phyloP scores from a whole-genome alignment of 2,329 filamentous ascomycete genomes.

The Hymenotorrendiella dingleyae region DNA sequence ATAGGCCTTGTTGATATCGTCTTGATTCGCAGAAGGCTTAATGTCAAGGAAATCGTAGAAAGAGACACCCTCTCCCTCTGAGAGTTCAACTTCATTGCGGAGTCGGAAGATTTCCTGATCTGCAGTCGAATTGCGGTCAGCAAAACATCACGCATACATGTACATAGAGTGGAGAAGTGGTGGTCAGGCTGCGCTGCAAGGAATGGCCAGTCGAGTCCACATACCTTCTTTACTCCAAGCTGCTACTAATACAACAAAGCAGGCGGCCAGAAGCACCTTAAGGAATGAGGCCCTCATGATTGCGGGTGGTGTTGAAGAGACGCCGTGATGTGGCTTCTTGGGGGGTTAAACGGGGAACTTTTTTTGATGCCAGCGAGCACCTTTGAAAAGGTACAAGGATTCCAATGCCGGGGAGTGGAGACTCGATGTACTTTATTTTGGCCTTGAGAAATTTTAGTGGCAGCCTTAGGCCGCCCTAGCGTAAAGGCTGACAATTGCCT shows the following conservation, averaged over 20 bases:
- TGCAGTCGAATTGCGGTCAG: slow-evolving; percentile 34
- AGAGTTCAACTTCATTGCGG: slow-evolving; percentile 72
- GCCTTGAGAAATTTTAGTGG: no score
- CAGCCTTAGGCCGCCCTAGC: no score
- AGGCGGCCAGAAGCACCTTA: slow-evolving; percentile 26
- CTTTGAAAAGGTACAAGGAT: slow-evolving; percentile 3
- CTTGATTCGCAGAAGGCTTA: slow-evolving; percentile 63
- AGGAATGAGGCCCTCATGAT: slow-evolving; percentile 30
- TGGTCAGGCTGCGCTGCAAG: not conserved
- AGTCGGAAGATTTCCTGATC: slow-evolving; percentile 98
- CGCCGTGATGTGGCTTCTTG: slow-evolving; percentile 20
- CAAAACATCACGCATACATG: slow-evolving; percentile 12
- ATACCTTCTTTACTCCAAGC: slow-evolving; percentile 35
- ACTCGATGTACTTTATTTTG: no score
- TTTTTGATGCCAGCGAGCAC: slow-evolving; percentile 14
- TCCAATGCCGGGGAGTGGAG: not conserved
- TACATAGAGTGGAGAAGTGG: slow-evolving; percentile 2
- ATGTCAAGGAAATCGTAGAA: slow-evolving; percentile 95
- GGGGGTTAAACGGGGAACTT: slow-evolving; percentile 4
- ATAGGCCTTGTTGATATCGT: slow-evolving; percentile 91
- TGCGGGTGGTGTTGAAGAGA: slow-evolving; percentile 14
- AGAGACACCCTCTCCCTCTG: slow-evolving; percentile 72
- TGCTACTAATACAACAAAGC: slow-evolving; percentile 25
- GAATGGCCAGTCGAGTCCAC: slow-evolving; percentile 6
- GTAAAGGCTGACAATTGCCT: no score